A percentile compares a stretch with the other conserved stretches of the same genome.
phyloP scores from a whole-genome alignment of 2,329 filamentous ascomycete species.

The Fusarium sp. region DNA sequence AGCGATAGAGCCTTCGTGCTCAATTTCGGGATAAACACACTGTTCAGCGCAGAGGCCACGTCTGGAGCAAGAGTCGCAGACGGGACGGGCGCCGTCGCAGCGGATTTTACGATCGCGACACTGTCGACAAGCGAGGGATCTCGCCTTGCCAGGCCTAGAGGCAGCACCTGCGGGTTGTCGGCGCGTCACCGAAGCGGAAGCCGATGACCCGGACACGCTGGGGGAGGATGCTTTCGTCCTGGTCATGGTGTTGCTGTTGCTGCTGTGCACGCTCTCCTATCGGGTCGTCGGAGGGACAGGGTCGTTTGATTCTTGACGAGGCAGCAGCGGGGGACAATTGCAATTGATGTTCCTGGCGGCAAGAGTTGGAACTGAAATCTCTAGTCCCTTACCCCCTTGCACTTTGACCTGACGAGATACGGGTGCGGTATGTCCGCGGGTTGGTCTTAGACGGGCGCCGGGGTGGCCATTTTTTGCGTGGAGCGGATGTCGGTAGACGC shows the following conservation, averaged over 20 bases:
- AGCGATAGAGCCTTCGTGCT: conserved; percentile 49
- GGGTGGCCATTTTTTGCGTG: conserved; percentile 38
- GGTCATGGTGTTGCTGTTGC: conserved; percentile 23
- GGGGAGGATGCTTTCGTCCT: conserved; percentile 27
- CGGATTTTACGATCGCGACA: conserved; percentile 51
- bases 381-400: conserved; percentile 5
- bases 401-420: conserved; percentile 14
- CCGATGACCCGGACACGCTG: conserved; percentile 32
- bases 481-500: conserved; percentile 40
- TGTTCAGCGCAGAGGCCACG: conserved; percentile 44
- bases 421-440: conserved; percentile 10
- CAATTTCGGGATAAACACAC: conserved; percentile 48
- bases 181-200: conserved; percentile 40
- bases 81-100: conserved; percentile 48
- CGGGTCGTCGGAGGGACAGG: not conserved
- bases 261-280: not conserved
- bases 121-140: conserved; percentile 48
- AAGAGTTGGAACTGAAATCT: not conserved
- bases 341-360: not conserved
- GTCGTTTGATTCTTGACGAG: conserved; percentile 11
- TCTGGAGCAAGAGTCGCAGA: conserved; percentile 47
- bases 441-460: conserved; percentile 38
- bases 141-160: conserved; percentile 45
- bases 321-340: conserved; percentile 4
- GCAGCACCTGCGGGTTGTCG: conserved; percentile 25